Percentiles rank a stretch among this genome's conserved stretches.
These are phyloP conservation scores for Zymoseptoria passerinii DNA, from an alignment of 2,329 filamentous ascomycete species.

Conservation along the genomic window DNA sequence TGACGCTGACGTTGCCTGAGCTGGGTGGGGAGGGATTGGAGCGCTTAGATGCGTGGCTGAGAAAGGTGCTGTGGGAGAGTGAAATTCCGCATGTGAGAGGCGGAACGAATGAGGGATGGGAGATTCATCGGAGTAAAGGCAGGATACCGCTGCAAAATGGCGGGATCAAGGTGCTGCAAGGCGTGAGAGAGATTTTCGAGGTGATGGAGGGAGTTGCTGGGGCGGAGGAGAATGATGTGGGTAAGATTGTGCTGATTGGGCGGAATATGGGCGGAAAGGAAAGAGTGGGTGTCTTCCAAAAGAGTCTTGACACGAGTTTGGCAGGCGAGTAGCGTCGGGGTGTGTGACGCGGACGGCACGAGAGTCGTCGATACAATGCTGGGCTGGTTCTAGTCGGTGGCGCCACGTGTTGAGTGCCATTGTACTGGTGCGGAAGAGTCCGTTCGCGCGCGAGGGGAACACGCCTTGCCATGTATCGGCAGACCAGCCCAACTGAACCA, in stretches of 20 bases:
- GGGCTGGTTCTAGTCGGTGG: neutral
- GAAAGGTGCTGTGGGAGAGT: conserved; percentile 72
- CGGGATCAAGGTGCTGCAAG: conserved; percentile 70
- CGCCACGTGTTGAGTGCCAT: neutral
- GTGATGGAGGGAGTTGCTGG: conserved; percentile 53
- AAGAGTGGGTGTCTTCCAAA: conserved; percentile 17
- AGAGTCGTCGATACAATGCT: neutral
- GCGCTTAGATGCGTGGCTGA: conserved; percentile 70
- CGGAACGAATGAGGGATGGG: conserved; percentile 43
- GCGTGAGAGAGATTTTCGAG: conserved; percentile 89
- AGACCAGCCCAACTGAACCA: neutral
- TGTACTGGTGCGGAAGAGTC: neutral
- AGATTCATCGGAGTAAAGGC: conserved; percentile 84
- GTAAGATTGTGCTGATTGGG: conserved; percentile 31
- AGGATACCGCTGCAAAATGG: conserved; percentile 60
- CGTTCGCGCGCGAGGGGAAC: neutral
- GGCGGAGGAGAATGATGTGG: conserved; percentile 2
- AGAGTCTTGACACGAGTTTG: conserved; percentile 16
- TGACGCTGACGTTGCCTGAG: conserved; percentile 59
- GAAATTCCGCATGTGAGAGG: conserved; percentile 9
- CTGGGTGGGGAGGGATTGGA: conserved; percentile 52
- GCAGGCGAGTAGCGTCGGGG: neutral
- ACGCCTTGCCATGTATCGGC: neutral
- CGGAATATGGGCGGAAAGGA: conserved; percentile 20
- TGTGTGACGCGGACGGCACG: neutral